These are phyloP conservation scores for Pyricularia sp. DNA, from an alignment of 2,329 filamentous ascomycete species.

Conservation along the genomic window DNA sequence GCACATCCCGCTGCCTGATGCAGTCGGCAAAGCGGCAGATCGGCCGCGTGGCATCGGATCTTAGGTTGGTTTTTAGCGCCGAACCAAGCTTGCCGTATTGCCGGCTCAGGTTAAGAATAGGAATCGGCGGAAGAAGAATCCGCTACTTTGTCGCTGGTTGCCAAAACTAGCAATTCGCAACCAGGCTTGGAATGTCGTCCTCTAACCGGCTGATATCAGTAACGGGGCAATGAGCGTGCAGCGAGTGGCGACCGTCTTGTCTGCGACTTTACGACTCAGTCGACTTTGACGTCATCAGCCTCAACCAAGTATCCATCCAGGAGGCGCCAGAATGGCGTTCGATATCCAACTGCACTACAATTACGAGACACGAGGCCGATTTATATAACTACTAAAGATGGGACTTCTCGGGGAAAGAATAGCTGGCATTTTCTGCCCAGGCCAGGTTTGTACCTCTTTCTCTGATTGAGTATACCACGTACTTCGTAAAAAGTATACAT, in stretches of 20 bases:
- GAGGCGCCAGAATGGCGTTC: background rate
- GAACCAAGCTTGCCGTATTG: background rate
- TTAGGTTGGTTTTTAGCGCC: background rate
- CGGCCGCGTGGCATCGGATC: background rate
- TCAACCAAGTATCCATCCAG: background rate
- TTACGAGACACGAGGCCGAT: background rate
- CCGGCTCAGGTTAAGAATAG: background rate
- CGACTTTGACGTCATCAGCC: background rate
- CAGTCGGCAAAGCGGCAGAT: background rate
- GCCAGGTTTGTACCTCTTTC: background rate
- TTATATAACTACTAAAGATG: background rate
- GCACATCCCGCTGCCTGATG: background rate
- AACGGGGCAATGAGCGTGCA: background rate
- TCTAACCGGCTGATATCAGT: background rate
- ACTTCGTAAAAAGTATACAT: background rate
- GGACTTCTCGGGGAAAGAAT: no score
- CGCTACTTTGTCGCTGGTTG: background rate
- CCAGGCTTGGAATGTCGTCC: background rate
- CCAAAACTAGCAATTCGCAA: no score
- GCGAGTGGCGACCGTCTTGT: background rate
- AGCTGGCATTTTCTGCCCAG: no score
- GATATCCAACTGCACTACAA: background rate
- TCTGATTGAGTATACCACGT: background rate
- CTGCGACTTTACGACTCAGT: background rate
- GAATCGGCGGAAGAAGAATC: background rate